Conservation (phyloP, 164 flowering plant genomes). For the Vitis rotundifolia region DNA sequence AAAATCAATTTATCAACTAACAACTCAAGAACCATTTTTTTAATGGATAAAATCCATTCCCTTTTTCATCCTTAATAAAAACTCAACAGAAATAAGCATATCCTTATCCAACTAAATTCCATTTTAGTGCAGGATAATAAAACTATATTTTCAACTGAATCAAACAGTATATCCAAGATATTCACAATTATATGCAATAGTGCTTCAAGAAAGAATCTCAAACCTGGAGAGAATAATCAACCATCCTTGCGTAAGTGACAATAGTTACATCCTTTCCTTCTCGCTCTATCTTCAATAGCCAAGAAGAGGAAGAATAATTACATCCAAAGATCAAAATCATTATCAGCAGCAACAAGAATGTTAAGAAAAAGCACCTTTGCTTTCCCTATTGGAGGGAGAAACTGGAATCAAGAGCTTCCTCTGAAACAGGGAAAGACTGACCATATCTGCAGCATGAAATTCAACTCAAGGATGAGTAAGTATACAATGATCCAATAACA, state of each 20-base stretch:
- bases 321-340: not conserved
- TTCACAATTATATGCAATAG: not conserved
- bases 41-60: too few relatives aligned
- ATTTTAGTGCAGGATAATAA: too few relatives aligned
- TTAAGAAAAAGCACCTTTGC: conserved; percentile 64
- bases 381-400: conserved; percentile 88
- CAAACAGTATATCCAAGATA: too few relatives aligned
- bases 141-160: too few relatives aligned
- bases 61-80: too few relatives aligned
- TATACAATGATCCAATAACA: conserved; percentile 1
- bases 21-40: too few relatives aligned
- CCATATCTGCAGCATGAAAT: conserved; percentile 66
- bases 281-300: conserved; percentile 63
- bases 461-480: not conserved
- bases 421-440: conserved; percentile 84
- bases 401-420: conserved; percentile 86
- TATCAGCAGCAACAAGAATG: not conserved
- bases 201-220: conserved; percentile 13
- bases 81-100: too few relatives aligned
- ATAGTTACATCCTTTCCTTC: conserved; percentile 90
- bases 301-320: not conserved
- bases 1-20: too few relatives aligned
- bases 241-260: conserved; percentile 89
- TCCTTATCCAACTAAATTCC: too few relatives aligned
- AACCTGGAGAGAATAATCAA: conserved; percentile 87